Base-by-base conservation (phyloP, 306 rosid genomes). In the Acacia melanoxylon region DNA sequence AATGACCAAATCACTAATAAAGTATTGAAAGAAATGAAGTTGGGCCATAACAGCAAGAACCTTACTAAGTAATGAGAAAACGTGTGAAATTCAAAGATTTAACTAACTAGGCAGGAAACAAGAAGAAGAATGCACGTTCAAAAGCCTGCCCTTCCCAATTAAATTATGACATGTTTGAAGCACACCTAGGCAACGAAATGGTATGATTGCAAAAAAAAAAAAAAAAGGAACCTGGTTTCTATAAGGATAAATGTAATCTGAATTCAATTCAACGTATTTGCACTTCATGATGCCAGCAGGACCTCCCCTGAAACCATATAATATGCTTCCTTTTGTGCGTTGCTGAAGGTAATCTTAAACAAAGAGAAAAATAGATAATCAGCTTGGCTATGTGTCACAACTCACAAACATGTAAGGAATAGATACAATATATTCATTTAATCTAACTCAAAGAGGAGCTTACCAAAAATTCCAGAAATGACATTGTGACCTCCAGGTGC, bases 401-500 rank as follows among this genome's bases (percentile, higher is more conserved):
- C 20, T 19, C 27, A 44, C 17, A 19, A 41, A 61, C 1, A 40
- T 24, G 14, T 0, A 56, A 17, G 3, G 37, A 41, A 20, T 68
- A 51, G 12, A n/a, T 24, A 63, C 46, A 31, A 41, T 11, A 40
- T 1, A 35, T 24, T 2, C 56, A 69, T 41, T 20, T 35, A 68
- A 56, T 61, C 58, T 41, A 45, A 44, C 29, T 17, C 29, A 70
- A 37, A 63, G 37, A 1, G 74, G 84, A 29, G 62, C 79, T 75
- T 79, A 96, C 99, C 99, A 59, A 86, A 93, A 41, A 96, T 88
- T 85, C 99, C 99, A 68, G 91, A 90, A 31, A 96, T 96, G 70
- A 96, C 99, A 85, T 96, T 96, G 87, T 96, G 99, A 7, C 99
- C 99, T 31, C 98, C 99, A 0, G 99, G 99, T 69, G 99, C 98